Base-by-base conservation (phyloP, 2,329 filamentous ascomycete species). In the Exophiala mesophila region DNA sequence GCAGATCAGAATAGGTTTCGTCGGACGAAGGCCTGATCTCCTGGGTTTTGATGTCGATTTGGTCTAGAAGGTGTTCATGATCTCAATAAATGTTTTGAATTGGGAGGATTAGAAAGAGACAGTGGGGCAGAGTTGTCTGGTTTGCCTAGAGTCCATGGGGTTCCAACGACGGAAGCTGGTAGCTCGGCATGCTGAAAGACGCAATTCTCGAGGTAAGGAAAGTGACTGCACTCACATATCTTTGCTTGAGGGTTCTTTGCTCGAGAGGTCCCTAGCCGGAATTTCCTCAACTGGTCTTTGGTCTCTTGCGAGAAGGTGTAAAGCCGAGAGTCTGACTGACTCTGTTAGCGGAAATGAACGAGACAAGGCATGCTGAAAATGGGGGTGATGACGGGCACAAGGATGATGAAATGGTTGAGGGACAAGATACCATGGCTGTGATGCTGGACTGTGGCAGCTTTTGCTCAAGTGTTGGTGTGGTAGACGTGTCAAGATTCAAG, bases 301-400 rank as follows among this genome's bases (percentile, higher is more conserved):
- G 88, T 95, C 68, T 92, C 87, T 52, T 81, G 78, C 21, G 88
- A 94, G 77, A 97, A 94, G 46, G 85, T 87, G 71, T 95, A 97
- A 50, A 97, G 77, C 56, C 88, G 77, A 49, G 88, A 82, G 73
- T 96, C 89, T 61, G 89, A 94, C 58, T 81, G 64, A 16, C 10
- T 44, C 31, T 24, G 34, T 39, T 21, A 39, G 36, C 31, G 15
- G 32, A 23, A 13, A 18, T 15, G 7, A 15, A 5, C 19, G 3
- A 19, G n/a, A 20, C 8, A 17, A 12, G 21, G 17, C 17, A 4
- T 19, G 30, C 6, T 8, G 24, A 20, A 17, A 20, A 19, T 13
- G 15, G 28, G 18, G n/a, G 13, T 4, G 36, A 18, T 30, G 9
- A 9, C 36, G 4, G 19, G 21, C 6, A 13, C 10, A 13, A 8